phyloP scores from a whole-genome alignment of 371 early-diverging fungal genomes.

The Choanephora cucurbitarum region DNA sequence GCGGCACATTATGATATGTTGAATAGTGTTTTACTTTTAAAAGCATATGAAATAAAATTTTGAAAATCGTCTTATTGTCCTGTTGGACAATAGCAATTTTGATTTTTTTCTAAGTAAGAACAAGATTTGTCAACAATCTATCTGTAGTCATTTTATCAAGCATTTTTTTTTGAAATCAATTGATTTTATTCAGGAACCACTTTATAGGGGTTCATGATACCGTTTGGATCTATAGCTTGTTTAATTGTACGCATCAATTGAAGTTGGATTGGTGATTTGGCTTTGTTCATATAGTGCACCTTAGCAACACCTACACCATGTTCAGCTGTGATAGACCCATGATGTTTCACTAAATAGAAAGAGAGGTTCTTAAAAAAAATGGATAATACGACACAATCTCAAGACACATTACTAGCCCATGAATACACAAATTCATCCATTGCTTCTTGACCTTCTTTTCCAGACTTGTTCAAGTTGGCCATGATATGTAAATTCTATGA shows the following conservation, averaged over 20 bases:
- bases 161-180: no score
- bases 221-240: conserved; percentile 76
- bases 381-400: no score
- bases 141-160: no score
- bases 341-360: conserved; percentile 20
- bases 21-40: no score
- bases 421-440: conserved; percentile 92
- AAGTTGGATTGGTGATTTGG: conserved; percentile 60
- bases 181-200: conserved; percentile 57
- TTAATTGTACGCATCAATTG: conserved; percentile 69
- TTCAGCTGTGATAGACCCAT: conserved; percentile 69
- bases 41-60: no score
- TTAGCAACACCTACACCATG: conserved; percentile 72
- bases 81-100: no score
- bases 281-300: conserved; percentile 48
- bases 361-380: no score
- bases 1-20: no score
- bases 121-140: no score
- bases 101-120: no score
- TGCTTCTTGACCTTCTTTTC: conserved; percentile 46
- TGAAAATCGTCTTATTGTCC: no score
- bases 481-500: conserved; percentile 94
- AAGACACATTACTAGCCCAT: conserved; percentile 46
- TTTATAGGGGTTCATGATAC: conserved; percentile 87
- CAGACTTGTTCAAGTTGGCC: conserved; percentile 62